A percentile compares a stretch with the other conserved stretches of the same genome.
phyloP scores from a whole-genome alignment of 495 filamentous ascomycete genomes.

The Talaromyces liani region DNA sequence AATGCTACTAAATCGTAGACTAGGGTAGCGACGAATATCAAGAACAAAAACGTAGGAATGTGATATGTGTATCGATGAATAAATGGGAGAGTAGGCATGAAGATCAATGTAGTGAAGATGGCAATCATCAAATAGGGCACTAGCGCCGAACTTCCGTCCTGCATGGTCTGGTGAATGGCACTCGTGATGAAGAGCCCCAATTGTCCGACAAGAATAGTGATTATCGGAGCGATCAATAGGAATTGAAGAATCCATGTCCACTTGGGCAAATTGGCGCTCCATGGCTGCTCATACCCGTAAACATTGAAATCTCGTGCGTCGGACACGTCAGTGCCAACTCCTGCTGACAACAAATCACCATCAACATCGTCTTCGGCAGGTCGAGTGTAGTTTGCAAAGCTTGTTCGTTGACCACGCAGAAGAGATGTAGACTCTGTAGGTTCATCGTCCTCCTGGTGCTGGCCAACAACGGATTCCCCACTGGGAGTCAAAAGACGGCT shows the following conservation, averaged over 20 bases:
- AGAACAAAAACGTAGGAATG: conserved; percentile 66
- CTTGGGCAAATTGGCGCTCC: conserved; percentile 69
- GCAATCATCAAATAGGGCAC: conserved; percentile 65
- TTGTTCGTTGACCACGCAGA: conserved; percentile 54
- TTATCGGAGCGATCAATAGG: conserved; percentile 68
- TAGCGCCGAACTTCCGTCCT: conserved; percentile 62
- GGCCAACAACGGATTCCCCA: conserved; percentile 23
- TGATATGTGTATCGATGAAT: conserved; percentile 82
- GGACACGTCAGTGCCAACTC: conserved; percentile 21
- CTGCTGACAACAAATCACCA: conserved; percentile 7
- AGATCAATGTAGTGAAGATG: conserved; percentile 56
- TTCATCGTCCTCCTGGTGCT: conserved; percentile 44
- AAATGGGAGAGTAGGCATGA: conserved; percentile 77
- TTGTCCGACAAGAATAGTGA: conserved; percentile 66
- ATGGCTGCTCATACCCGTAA: conserved; percentile 75
- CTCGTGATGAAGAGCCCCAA: conserved; percentile 65
- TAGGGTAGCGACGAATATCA: conserved; percentile 66
- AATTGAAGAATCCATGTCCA: conserved; percentile 88
- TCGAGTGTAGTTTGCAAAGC: conserved; percentile 64
- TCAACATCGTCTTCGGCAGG: conserved; percentile 26
- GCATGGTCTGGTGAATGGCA: conserved; percentile 69
- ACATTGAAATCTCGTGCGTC: conserved; percentile 36
- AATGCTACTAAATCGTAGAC: conserved; percentile 86
- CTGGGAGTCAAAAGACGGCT: conserved; percentile 28
- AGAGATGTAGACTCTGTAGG: conserved; percentile 77